Evolutionary conservation across 805 yeast genomes (phyloP).

Genomic region (Candida khao-thaluensis): DNA sequence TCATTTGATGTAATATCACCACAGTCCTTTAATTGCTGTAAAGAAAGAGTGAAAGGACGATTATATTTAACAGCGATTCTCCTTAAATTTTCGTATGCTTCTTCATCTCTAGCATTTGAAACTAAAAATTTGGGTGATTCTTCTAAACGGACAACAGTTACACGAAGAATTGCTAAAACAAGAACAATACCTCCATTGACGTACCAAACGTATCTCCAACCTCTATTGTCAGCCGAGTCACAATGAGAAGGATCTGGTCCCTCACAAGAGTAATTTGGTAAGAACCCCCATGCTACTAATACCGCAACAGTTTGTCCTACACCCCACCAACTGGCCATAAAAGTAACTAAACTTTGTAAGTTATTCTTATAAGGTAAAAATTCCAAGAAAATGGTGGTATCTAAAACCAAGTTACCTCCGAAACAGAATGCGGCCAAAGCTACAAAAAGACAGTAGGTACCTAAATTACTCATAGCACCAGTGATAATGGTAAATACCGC

Average conservation of each 20-base stretch:
- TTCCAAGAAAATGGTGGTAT: slow-evolving; percentile 11
- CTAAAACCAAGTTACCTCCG: slow-evolving; percentile 50
- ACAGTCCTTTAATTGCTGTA: slow-evolving; percentile 45
- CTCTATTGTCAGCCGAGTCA: slow-evolving; percentile 49
- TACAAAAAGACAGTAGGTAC: slow-evolving; percentile 50
- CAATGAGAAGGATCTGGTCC: slow-evolving; percentile 35
- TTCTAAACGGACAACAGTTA: slow-evolving; percentile 35
- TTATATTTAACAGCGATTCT: slow-evolving; percentile 48
- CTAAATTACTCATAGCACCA: slow-evolving; percentile 51
- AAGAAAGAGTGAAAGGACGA: slow-evolving; percentile 41
- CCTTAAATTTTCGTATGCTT: slow-evolving; percentile 44
- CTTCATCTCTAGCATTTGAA: slow-evolving; percentile 52
- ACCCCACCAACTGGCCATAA: slow-evolving; percentile 58
- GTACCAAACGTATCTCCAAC: slow-evolving; percentile 59
- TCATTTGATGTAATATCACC: slow-evolving; percentile 35
- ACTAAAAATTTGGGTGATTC: slow-evolving; percentile 61
- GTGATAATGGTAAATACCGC: slow-evolving; percentile 52
- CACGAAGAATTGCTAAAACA: slow-evolving; percentile 32
- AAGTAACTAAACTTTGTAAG: slow-evolving; percentile 48
- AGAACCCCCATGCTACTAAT: slow-evolving; percentile 56
- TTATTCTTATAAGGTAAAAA: slow-evolving; percentile 45
- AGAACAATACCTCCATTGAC: slow-evolving; percentile 51
- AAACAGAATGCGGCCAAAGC: slow-evolving; percentile 45
- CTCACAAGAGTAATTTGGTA: slow-evolving; percentile 49
- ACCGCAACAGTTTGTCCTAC: slow-evolving; percentile 57